phyloP scores from a whole-genome alignment of 169 alveolate genomes.

The Plasmodium sp. region DNA sequence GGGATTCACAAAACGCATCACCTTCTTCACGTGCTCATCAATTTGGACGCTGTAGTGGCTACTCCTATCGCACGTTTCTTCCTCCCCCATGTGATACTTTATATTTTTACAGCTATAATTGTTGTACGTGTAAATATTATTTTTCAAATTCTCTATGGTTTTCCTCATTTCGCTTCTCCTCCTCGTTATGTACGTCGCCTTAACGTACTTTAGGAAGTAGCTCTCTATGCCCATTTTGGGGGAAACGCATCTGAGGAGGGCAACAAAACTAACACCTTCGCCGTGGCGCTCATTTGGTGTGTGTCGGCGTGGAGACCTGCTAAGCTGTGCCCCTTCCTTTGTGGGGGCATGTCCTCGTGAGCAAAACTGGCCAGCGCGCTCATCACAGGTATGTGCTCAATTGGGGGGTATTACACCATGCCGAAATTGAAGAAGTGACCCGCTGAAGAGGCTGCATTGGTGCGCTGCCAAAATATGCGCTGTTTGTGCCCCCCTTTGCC shows the following conservation, averaged over 20 bases:
- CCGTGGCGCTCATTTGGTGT: background rate
- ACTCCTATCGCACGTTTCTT: background rate
- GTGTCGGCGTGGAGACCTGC: background rate
- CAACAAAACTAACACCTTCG: background rate
- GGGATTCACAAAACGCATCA: slow-evolving; percentile 22
- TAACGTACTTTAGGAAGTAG: slow-evolving; percentile 50
- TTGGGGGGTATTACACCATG: background rate
- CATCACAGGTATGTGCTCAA: background rate
- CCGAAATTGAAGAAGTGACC: background rate
- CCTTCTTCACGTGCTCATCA: slow-evolving; percentile 16
- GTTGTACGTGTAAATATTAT: slow-evolving; percentile 56
- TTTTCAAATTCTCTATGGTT: slow-evolving; percentile 57
- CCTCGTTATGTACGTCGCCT: slow-evolving; percentile 40
- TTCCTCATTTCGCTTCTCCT: slow-evolving; percentile 69
- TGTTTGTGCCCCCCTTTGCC: background rate
- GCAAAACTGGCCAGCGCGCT: background rate
- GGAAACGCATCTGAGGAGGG: background rate
- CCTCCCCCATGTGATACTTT: slow-evolving; percentile 29
- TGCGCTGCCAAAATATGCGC: background rate
- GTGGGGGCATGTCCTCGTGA: background rate
- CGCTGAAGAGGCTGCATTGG: background rate
- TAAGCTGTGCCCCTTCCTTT: background rate
- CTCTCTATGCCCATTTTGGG: slow-evolving; percentile 44
- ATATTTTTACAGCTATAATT: slow-evolving; percentile 46
- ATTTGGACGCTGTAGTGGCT: slow-evolving; percentile 20